A percentile compares a stretch with the other conserved stretches of the same genome.
Evolutionary conservation across 108 stramenopile species (phyloP).

Genomic region (Pseudonitzschia pungens): DNA sequence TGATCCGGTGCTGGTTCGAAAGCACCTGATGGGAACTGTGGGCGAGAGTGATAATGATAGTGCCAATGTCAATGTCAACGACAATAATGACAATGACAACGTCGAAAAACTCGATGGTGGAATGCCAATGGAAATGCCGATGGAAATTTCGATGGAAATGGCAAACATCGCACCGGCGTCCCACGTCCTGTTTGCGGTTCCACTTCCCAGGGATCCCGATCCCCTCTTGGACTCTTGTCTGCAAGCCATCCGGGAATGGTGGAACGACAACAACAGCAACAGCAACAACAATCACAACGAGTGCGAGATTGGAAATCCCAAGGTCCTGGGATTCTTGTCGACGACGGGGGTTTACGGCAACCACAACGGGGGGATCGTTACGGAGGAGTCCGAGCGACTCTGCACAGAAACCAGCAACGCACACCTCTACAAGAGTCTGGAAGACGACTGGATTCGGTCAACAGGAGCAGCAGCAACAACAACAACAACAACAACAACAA

Average conservation of each 20-base stretch:
- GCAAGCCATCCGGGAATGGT: conserved; percentile 2
- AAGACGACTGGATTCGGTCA: conserved; percentile 24
- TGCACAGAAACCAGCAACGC: conserved; percentile 19
- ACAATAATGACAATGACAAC: background rate
- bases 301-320: conserved; percentile 1
- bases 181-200: conserved; percentile 40
- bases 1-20: background rate
- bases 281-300: conserved; percentile 1
- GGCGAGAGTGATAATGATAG: background rate
- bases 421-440: conserved; percentile 17
- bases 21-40: background rate
- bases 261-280: background rate
- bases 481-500: background rate
- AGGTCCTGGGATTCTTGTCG: conserved; percentile 59
- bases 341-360: conserved; percentile 84
- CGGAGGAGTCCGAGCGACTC: conserved; percentile 55
- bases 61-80: background rate
- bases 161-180: conserved; percentile 20
- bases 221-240: conserved; percentile 8
- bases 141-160: no score
- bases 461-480: conserved; percentile 15
- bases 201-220: conserved; percentile 17
- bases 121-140: no score
- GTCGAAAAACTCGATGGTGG: no score
- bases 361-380: conserved; percentile 70